Percentiles rank a stretch among this genome's conserved stretches.
These are phyloP conservation scores for Leonotis leonurus DNA, from an alignment of 257 asterid species.

Conservation along the genomic window DNA sequence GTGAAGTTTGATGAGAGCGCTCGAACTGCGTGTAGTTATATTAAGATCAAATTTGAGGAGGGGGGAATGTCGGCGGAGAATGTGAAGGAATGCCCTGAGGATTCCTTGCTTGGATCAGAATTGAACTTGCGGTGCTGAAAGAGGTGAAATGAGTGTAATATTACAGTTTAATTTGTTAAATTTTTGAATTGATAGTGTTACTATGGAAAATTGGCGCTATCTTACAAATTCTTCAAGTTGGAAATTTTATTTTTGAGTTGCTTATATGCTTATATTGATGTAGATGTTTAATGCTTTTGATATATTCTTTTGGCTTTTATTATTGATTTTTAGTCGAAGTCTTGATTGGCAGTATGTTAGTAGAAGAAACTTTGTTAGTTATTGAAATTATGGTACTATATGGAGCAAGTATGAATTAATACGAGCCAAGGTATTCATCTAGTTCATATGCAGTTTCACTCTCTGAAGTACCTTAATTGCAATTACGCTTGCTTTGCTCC, in stretches of 20 bases:
- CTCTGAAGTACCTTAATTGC: no score
- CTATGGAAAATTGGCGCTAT: no score
- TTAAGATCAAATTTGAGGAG: conserved; percentile 64
- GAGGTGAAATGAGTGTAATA: conserved; percentile 42
- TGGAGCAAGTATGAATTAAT: no score
- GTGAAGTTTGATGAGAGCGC: conserved; percentile 46
- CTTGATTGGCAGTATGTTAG: not conserved
- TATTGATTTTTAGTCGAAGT: no score
- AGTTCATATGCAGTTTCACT: no score
- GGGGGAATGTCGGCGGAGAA: conserved; percentile 63
- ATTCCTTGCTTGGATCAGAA: conserved; percentile 59
- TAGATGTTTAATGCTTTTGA: not conserved
- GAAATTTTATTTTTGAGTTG: not conserved
- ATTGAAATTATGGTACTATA: not conserved
- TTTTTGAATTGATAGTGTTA: not conserved
- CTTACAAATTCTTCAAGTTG: not conserved
- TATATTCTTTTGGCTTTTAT: not conserved
- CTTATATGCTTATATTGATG: not conserved
- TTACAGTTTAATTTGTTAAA: not conserved
- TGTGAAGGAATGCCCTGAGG: conserved; percentile 70
- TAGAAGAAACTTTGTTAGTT: not conserved
- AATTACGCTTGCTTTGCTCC: no score
- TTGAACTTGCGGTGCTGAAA: conserved; percentile 79
- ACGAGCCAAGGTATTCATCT: no score
- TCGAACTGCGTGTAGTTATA: conserved; percentile 46